Percentiles rank a stretch among this genome's conserved stretches.
Evolutionary conservation across 2,329 filamentous ascomycete species (phyloP).

Genomic region (Huntiella bhutanensis): DNA sequence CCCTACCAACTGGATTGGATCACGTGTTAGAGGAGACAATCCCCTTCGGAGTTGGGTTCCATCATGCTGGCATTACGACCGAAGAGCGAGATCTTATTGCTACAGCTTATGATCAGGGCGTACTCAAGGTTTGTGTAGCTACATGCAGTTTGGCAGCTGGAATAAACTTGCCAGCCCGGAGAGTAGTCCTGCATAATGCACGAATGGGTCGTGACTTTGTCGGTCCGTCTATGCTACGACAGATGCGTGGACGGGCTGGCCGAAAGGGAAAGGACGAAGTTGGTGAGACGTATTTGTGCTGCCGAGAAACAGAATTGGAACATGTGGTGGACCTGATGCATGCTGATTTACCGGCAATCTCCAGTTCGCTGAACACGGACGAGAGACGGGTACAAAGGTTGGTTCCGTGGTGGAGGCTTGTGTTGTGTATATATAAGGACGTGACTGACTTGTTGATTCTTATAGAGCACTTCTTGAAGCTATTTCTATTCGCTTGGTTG

Average conservation of each 20-base stretch:
- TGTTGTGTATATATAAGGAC: slow-evolving; percentile 3
- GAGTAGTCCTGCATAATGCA: slow-evolving; percentile 58
- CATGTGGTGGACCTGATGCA: slow-evolving; percentile 52
- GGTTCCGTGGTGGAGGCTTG: background rate
- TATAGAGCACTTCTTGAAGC: slow-evolving; percentile 50
- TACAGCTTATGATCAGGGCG: slow-evolving; percentile 48
- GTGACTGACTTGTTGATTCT: background rate
- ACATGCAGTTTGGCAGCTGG: slow-evolving; percentile 67
- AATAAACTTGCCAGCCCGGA: slow-evolving; percentile 56
- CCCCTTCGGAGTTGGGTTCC: slow-evolving; percentile 51
- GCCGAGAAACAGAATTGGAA: slow-evolving; percentile 47
- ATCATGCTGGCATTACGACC: slow-evolving; percentile 54
- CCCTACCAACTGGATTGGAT: slow-evolving; percentile 47
- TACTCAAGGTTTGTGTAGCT: slow-evolving; percentile 52
- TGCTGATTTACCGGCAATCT: slow-evolving; percentile 49
- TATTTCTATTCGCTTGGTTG: slow-evolving; percentile 48
- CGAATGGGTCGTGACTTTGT: slow-evolving; percentile 59
- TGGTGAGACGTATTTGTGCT: slow-evolving; percentile 62
- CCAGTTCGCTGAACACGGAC: slow-evolving; percentile 49
- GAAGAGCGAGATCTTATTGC: slow-evolving; percentile 59
- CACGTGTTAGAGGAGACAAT: slow-evolving; percentile 44
- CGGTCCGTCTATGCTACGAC: slow-evolving; percentile 60
- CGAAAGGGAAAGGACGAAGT: slow-evolving; percentile 61
- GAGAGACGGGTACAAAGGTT: slow-evolving; percentile 49
- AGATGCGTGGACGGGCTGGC: slow-evolving; percentile 63